These are phyloP conservation scores for Chrysoporthe austroafricana DNA, from an alignment of 2,329 filamentous ascomycete species.

Conservation along the genomic window DNA sequence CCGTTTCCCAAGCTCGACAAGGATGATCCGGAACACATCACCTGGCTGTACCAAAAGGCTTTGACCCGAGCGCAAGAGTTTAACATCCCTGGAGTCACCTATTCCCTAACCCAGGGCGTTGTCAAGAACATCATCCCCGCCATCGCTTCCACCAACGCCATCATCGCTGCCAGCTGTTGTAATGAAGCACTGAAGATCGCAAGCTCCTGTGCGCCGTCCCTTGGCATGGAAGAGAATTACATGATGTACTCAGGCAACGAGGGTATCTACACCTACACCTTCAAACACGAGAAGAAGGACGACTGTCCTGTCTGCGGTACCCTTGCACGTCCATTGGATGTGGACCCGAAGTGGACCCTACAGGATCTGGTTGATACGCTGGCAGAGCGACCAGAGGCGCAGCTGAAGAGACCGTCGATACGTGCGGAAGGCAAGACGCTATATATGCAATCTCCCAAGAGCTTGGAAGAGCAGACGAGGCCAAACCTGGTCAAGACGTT, in stretches of 20 bases:
- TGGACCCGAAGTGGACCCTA: constrained; percentile 74
- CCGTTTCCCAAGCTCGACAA: constrained; percentile 87
- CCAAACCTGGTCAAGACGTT: constrained; percentile 82
- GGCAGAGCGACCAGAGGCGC: constrained; percentile 81
- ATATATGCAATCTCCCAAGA: constrained; percentile 84
- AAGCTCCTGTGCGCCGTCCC: constrained; percentile 77
- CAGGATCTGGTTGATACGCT: constrained; percentile 85
- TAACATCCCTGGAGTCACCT: constrained; percentile 89
- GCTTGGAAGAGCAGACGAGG: constrained; percentile 82
- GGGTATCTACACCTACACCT: constrained; percentile 95
- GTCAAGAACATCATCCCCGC: constrained; percentile 99
- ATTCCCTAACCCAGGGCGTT: constrained; percentile 93
- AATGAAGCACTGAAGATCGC: constrained; percentile 97
- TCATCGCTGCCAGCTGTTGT: constrained; percentile 93
- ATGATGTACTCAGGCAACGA: constrained; percentile 99
- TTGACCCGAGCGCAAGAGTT: constrained; percentile 82
- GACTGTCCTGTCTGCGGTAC: constrained; percentile 96
- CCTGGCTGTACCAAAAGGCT: constrained; percentile 92
- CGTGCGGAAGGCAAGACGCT: constrained; percentile 78
- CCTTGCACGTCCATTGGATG: constrained; percentile 72
- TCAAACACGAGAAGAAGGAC: constrained; percentile 89
- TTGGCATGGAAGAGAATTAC: constrained; percentile 84
- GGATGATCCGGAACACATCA: constrained; percentile 94
- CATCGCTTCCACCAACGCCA: constrained; percentile 96
- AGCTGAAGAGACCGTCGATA: constrained; percentile 92